Base-by-base conservation (phyloP, 2,329 filamentous ascomycete genomes). In the Emericellopsis cladophorae region DNA sequence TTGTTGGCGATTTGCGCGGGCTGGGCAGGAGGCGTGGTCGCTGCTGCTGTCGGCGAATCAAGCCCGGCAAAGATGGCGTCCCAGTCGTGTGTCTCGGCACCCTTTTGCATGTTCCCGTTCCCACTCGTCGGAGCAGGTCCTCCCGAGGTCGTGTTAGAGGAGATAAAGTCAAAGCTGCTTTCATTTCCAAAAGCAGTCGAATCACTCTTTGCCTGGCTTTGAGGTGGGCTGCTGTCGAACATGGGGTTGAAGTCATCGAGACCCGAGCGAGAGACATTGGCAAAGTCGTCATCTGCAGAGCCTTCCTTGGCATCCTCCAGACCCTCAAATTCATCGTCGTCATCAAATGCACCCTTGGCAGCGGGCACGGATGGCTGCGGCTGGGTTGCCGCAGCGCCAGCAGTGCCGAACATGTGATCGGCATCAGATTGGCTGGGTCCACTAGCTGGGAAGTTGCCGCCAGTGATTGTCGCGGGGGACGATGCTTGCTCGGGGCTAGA, bases 11-110 rank as follows among this genome's bases (percentile, higher is more conserved):
- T 12, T 21, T 21, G 18, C 26, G 26, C 12, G 26, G 26, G 26
- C 5, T 38, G 35, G 8, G 42, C 45, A 12, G 48, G 42, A 12
- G 48, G 42, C 18, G 40, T 31, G 18, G 53, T 44, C 38, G 58
- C 49, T 45, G 55, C 45, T 35, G 59, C 51, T 44, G 53, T 54
- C 36, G 72, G 62, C 2, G 72, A 73, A 50, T 90, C 84, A 7
- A 94, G 67, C 22, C 81, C 81, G 2, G 85, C 83, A 62, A 96
- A 96, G 42, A 96, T 86, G 32, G 87, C 84, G 54, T 96, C 90
- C 92, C 92, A 96, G 58, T 96, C 90, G 50, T 93, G 84, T 29
- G 66, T 64, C 12, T 74, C 72, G 0, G 64, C 50, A 14, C 38
- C 55, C 44, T 65, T 59, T 38, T 55, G 60, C 35, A 60, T 48